Evolutionary conservation across 768 basidiomycete genomes (phyloP), one percentile per base, ranked within the genome.

Genomic region (Suillus decipiens): DNA sequence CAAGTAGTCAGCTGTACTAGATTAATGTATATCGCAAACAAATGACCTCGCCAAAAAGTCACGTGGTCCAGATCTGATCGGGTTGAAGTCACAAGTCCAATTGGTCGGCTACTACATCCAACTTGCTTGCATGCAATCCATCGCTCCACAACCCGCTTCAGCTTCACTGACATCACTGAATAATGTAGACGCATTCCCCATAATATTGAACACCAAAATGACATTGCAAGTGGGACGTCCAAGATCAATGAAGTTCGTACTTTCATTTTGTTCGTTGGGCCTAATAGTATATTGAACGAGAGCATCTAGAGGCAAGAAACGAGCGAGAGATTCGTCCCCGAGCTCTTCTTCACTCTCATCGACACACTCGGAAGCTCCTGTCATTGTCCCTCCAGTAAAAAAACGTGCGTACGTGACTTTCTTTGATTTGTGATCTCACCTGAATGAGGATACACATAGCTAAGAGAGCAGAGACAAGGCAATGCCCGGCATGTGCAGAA

Each of bases 401-500:
- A 83, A 84, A 79, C 74, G 85, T 84, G 69, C 67, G 82, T 75
- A 51, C 47, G 59, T 58, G 50, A 12, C 45, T 8, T 28, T 7
- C 50, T 11, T 28, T 9, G 1, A 41, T 47, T 10, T 31, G 6
- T 36, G 19, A 31, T 17, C 28, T 28, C 22, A 28, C 34, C 17
- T 37, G 5, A 54, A 63, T 11, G 64, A 57, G 58, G 28, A 45
- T 12, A n/a, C 36, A 33, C 59, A 58, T 62, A 91, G 89, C 81
- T 4, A 90, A 86, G 72, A 85, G 88, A 50, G 90, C 88, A 19
- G 90, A 92, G 71, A 93, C 89, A 2, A 80, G 86, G 62, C 78
- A 79, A 63, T 94, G 92, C 70, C 92, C 92, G 1, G 84, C 89
- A 43, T 94, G 92, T 75, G 77, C 81, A 15, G 91, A 93, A 71